phyloP scores from a whole-genome alignment of 2,329 filamentous ascomycete species.

The Bipolaris zeicola region DNA sequence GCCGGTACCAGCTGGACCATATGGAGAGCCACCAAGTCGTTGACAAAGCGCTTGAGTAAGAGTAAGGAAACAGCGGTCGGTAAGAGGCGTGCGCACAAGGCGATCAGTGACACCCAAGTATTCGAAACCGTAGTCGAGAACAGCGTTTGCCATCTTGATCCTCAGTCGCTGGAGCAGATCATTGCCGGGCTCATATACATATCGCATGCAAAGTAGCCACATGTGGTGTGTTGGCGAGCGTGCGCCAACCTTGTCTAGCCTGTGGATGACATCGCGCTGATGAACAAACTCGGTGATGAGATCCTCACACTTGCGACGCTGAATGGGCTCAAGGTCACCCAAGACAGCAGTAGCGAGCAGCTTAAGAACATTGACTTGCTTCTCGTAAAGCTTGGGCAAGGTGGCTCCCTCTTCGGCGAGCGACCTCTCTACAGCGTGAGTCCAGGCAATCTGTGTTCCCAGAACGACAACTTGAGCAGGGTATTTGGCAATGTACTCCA shows the following conservation, averaged over 20 bases:
- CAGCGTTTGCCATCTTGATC: slow-evolving; percentile 96
- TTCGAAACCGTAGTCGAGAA: slow-evolving; percentile 94
- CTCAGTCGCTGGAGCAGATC: slow-evolving; percentile 81
- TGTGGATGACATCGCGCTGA: slow-evolving; percentile 91
- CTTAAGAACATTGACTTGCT: slow-evolving; percentile 82
- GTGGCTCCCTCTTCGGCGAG: slow-evolving; percentile 73
- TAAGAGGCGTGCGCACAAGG: slow-evolving; percentile 93
- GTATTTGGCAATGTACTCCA: slow-evolving; percentile 79
- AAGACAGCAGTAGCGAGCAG: slow-evolving; percentile 88
- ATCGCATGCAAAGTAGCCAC: slow-evolving; percentile 97
- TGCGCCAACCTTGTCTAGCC: slow-evolving; percentile 77
- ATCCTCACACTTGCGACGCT: slow-evolving; percentile 96
- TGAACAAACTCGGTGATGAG: slow-evolving; percentile 99
- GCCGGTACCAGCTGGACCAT: slow-evolving; percentile 95
- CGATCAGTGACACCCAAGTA: slow-evolving; percentile 96
- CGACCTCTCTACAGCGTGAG: slow-evolving; percentile 79
- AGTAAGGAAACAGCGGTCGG: slow-evolving; percentile 97
- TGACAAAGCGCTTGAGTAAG: slow-evolving; percentile 96
- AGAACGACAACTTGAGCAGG: slow-evolving; percentile 96
- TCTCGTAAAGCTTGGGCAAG: slow-evolving; percentile 74
- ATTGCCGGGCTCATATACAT: slow-evolving; percentile 82
- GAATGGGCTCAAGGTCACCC: slow-evolving; percentile 82
- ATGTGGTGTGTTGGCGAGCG: slow-evolving; percentile 78
- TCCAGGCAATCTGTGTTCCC: slow-evolving; percentile 93
- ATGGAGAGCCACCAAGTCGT: slow-evolving; percentile 92